Conservation (phyloP, 129 eudicot species). For the Mikania micrantha region DNA sequence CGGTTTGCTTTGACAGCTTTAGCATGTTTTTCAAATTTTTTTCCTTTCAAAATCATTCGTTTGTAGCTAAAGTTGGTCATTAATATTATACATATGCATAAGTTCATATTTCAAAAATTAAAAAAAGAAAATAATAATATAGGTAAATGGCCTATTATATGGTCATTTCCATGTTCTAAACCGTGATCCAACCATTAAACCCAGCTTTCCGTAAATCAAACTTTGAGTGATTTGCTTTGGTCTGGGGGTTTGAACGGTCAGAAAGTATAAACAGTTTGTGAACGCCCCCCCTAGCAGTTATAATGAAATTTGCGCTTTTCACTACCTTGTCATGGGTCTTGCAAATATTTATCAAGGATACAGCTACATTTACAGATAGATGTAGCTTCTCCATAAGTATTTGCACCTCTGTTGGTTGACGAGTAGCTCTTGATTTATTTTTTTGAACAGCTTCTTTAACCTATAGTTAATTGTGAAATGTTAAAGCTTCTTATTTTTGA, state of each 20-base stretch:
- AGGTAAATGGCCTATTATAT: not conserved
- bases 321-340: conserved; percentile 58
- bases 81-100: not conserved
- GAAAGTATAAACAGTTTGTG: too few species aligned
- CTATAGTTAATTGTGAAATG: conserved; percentile 31
- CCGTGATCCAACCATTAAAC: not conserved
- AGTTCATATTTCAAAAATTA: not conserved
- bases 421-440: conserved; percentile 45
- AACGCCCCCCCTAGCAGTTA: not conserved
- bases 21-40: not conserved
- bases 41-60: not conserved
- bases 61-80: not conserved
- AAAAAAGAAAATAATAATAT: not conserved
- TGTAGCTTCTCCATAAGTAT: conserved; percentile 47
- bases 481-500: conserved; percentile 1
- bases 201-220: too few species aligned
- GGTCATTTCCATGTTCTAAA: not conserved
- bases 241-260: not conserved
- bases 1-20: not conserved
- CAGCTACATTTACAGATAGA: conserved; percentile 63
- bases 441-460: conserved; percentile 46
- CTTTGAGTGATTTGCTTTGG: not conserved
- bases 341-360: conserved; percentile 60
- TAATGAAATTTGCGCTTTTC: conserved; percentile 14
- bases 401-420: conserved; percentile 38